phyloP scores from a whole-genome alignment of 495 filamentous ascomycete genomes.

The Annulohypoxylon nitens region DNA sequence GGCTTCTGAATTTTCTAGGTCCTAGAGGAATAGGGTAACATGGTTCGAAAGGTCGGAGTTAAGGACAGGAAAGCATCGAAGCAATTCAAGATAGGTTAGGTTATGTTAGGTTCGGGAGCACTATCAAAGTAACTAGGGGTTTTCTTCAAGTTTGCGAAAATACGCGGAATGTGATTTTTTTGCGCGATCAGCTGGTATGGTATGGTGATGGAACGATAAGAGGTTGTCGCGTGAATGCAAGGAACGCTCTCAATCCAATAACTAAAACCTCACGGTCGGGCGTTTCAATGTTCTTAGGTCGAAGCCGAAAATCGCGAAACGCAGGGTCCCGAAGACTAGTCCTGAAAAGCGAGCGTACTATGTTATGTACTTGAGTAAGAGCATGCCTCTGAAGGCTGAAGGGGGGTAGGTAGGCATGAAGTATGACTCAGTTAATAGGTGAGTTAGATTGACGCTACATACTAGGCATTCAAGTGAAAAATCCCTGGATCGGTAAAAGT shows the following conservation, averaged over 20 bases:
- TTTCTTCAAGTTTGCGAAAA: constrained; percentile 21
- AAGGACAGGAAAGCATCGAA: constrained; percentile 27
- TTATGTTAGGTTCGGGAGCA: neutral
- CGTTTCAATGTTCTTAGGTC: neutral
- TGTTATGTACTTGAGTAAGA: neutral
- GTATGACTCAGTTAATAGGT: constrained; percentile 17
- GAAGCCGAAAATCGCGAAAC: neutral
- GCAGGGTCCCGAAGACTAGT: neutral
- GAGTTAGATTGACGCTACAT: neutral
- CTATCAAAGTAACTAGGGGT: constrained; percentile 8
- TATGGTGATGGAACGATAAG: constrained; percentile 4
- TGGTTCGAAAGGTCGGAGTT: constrained; percentile 29
- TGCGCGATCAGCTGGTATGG: neutral
- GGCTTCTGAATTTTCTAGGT: neutral
- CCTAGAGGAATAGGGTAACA: constrained; percentile 16
- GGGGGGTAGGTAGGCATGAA: neutral
- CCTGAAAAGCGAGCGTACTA: neutral
- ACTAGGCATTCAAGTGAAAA: neutral
- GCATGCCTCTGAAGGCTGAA: neutral
- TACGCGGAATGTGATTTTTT: neutral
- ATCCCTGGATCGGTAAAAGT: constrained; percentile 6
- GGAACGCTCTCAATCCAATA: neutral
- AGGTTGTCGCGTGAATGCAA: constrained; percentile 10
- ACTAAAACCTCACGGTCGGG: neutral
- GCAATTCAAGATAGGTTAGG: constrained; percentile 14